Conservation (phyloP, 495 filamentous ascomycete species). For the Lichina pygmaea region DNA sequence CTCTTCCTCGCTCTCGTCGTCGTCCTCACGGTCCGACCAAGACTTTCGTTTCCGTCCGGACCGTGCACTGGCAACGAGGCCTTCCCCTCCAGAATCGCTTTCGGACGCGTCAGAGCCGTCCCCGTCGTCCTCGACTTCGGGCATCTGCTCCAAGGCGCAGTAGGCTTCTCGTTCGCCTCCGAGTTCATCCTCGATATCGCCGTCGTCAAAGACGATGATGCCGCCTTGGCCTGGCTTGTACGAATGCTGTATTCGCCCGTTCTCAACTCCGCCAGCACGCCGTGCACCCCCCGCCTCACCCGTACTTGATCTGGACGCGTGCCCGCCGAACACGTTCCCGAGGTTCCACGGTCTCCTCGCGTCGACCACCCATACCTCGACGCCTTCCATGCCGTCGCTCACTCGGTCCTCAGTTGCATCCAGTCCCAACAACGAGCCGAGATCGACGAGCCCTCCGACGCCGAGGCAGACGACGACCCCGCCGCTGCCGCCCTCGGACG, state of each 20-base stretch:
- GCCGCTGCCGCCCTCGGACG: conserved; percentile 48
- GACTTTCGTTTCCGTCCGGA: conserved; percentile 49
- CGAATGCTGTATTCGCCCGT: conserved; percentile 38
- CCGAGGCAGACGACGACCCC: conserved; percentile 82
- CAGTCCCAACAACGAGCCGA: conserved; percentile 46
- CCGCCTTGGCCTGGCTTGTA: conserved; percentile 60
- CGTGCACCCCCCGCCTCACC: conserved; percentile 18
- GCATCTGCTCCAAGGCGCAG: conserved; percentile 62
- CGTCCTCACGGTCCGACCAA: conserved; percentile 45
- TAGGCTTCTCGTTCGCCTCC: conserved; percentile 50
- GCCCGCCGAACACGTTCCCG: conserved; percentile 67
- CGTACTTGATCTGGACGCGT: conserved; percentile 16
- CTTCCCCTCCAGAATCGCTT: conserved; percentile 18
- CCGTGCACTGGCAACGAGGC: conserved; percentile 12
- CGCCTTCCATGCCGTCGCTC: conserved; percentile 35
- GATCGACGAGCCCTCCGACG: conserved; percentile 69
- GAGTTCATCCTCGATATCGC: conserved; percentile 82
- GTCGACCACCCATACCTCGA: conserved; percentile 90
- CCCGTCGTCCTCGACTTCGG: conserved; percentile 52
- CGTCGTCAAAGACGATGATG: conserved; percentile 83
- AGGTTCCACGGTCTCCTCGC: conserved; percentile 84
- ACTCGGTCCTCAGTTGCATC: conserved; percentile 23
- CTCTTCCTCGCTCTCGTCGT: conserved; percentile 34
- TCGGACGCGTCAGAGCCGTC: conserved; percentile 14
- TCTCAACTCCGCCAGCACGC: conserved; percentile 17